Evolutionary conservation across 83 land plant species (phyloP).

Genomic region (Picea engelmannii): DNA sequence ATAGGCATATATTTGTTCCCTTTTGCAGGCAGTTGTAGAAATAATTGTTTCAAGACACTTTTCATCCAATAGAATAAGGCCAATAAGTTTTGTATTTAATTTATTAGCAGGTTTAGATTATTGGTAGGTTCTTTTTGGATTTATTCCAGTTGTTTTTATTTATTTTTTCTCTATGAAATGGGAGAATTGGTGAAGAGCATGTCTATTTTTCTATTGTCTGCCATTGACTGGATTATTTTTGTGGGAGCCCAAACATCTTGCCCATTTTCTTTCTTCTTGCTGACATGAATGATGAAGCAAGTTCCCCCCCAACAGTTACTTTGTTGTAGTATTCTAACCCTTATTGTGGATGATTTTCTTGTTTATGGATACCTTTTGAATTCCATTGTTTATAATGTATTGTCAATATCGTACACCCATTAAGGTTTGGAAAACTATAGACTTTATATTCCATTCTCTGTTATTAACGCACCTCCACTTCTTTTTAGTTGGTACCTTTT

Average conservation of each 20-base stretch:
- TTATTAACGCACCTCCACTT: neutral
- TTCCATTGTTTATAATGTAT: neutral
- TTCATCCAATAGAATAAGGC: conserved; percentile 44
- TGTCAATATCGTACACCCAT: neutral
- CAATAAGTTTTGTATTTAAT: conserved; percentile 50
- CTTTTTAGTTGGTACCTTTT: neutral
- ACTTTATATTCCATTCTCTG: neutral
- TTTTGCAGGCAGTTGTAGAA: conserved; percentile 82
- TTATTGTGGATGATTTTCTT: neutral
- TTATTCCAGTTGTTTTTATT: neutral
- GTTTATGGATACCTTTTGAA: neutral
- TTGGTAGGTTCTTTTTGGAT: neutral
- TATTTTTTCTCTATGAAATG: neutral
- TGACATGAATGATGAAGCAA: neutral
- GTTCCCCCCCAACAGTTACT: neutral
- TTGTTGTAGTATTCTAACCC: neutral
- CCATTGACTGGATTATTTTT: neutral
- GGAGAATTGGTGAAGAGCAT: neutral
- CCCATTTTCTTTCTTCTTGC: neutral
- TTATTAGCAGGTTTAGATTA: neutral
- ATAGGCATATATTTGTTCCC: neutral
- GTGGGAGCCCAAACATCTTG: neutral
- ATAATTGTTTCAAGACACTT: conserved; percentile 70
- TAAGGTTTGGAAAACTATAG: neutral
- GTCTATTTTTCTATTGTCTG: neutral